phyloP scores from a whole-genome alignment of 148 eudicot species.

The Fagopyrum tataricum region DNA sequence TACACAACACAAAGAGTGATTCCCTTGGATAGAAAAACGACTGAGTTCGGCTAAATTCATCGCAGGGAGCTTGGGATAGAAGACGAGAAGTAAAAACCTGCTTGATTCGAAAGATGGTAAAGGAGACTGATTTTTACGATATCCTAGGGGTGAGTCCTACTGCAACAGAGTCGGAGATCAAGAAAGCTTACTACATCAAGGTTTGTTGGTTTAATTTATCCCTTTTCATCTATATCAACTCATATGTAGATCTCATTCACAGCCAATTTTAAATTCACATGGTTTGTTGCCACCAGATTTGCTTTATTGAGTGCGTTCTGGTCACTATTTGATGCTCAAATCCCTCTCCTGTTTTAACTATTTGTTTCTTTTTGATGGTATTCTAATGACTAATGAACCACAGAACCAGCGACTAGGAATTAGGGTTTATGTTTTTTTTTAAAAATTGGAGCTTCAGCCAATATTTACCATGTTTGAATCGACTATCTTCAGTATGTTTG shows the following conservation, averaged over 20 bases:
- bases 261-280: not conserved
- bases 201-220: constrained; percentile 19
- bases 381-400: not conserved
- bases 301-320: not conserved
- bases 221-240: not conserved
- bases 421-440: constrained; percentile 4
- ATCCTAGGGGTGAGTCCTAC: constrained; percentile 69
- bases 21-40: not conserved
- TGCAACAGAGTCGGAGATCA: constrained; percentile 77
- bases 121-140: constrained; percentile 82
- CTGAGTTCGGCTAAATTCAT: not conserved
- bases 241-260: not conserved
- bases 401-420: not conserved
- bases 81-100: not conserved
- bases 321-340: not conserved
- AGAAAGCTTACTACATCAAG: constrained; percentile 83
- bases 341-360: not conserved
- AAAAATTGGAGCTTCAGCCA: not conserved
- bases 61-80: not conserved
- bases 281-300: not conserved
- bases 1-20: too few relatives aligned
- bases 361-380: not conserved
- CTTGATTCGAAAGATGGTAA: constrained; percentile 45
- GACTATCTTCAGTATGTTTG: not conserved
- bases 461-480: not conserved